Evolutionary conservation across 2,329 filamentous ascomycete species (phyloP).

Genomic region (Clarireedia homoeocarpa): DNA sequence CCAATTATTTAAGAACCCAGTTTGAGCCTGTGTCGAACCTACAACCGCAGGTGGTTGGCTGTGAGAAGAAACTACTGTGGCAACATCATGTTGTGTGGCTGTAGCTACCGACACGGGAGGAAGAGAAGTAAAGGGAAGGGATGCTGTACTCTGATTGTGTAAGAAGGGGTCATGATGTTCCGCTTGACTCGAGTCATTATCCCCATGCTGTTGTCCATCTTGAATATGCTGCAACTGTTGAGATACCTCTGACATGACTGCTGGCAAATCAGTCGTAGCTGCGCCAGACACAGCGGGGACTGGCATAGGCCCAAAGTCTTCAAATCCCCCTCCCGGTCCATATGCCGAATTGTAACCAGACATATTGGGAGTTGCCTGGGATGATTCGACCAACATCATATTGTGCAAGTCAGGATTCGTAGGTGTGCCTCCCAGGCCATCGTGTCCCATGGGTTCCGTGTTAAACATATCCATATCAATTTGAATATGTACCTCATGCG

Average conservation of each 20-base stretch:
- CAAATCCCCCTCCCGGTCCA: neutral
- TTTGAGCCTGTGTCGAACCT: neutral
- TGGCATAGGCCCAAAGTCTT: neutral
- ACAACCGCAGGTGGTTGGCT: neutral
- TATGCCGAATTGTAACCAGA: neutral
- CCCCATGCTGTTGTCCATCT: conserved; percentile 24
- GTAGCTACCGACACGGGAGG: neutral
- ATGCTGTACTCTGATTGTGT: conserved; percentile 25
- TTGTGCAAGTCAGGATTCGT: too few relatives aligned
- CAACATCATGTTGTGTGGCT: conserved; percentile 5
- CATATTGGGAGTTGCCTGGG: too few relatives aligned
- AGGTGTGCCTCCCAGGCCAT: conserved; percentile 2
- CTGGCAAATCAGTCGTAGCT: conserved; percentile 15
- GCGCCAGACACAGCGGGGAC: neutral
- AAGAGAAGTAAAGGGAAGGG: conserved; percentile 18
- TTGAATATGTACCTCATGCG: conserved; percentile 18
- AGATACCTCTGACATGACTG: conserved; percentile 24
- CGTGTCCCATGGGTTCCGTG: conserved; percentile 21
- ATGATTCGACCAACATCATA: too few relatives aligned
- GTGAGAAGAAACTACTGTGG: conserved; percentile 7
- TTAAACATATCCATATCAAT: conserved; percentile 22
- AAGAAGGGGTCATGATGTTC: conserved; percentile 16
- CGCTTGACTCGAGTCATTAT: conserved; percentile 11
- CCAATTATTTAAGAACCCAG: neutral
- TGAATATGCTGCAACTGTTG: conserved; percentile 28